Conservation (phyloP, 2,329 filamentous ascomycete species). For the Xylaria sp. region DNA sequence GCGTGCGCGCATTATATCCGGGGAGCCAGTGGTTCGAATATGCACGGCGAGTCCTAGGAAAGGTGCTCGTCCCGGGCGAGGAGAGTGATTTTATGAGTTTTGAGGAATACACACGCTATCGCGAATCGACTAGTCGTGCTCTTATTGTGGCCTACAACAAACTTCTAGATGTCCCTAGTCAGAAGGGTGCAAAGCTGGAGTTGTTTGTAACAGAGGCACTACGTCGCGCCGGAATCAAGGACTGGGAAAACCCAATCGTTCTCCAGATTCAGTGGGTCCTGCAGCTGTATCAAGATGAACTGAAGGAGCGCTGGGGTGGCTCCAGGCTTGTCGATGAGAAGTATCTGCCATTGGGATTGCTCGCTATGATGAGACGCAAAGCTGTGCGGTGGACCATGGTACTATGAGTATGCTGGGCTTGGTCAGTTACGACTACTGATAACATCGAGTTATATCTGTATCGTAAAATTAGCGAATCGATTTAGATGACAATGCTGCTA, state of each 20-base stretch:
- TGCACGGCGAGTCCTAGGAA: not conserved
- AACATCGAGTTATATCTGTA: not conserved
- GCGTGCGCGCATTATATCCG: conserved; percentile 11
- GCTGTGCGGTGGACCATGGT: conserved; percentile 56
- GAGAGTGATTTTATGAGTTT: conserved; percentile 49
- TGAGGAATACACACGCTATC: conserved; percentile 50
- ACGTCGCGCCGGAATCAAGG: conserved; percentile 13
- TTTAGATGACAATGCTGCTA: not conserved
- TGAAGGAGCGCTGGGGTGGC: conserved; percentile 51
- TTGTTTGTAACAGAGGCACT: conserved; percentile 43
- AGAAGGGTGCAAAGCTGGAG: conserved; percentile 42
- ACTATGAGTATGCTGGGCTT: conserved; percentile 40
- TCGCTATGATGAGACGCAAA: conserved; percentile 54
- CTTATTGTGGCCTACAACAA: conserved; percentile 42
- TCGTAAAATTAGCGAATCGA: not conserved
- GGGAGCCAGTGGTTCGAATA: conserved; percentile 6
- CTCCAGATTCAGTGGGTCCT: conserved; percentile 51
- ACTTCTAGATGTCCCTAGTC: conserved; percentile 44
- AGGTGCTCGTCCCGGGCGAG: conserved; percentile 29
- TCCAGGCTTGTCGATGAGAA: conserved; percentile 53
- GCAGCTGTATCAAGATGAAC: conserved; percentile 50
- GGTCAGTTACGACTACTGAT: not conserved
- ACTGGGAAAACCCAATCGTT: conserved; percentile 29
- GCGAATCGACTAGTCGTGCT: conserved; percentile 41
- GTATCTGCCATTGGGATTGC: conserved; percentile 52